Base-by-base conservation (phyloP, 2,329 filamentous ascomycete genomes). In the Cordyceps tenuipes region DNA sequence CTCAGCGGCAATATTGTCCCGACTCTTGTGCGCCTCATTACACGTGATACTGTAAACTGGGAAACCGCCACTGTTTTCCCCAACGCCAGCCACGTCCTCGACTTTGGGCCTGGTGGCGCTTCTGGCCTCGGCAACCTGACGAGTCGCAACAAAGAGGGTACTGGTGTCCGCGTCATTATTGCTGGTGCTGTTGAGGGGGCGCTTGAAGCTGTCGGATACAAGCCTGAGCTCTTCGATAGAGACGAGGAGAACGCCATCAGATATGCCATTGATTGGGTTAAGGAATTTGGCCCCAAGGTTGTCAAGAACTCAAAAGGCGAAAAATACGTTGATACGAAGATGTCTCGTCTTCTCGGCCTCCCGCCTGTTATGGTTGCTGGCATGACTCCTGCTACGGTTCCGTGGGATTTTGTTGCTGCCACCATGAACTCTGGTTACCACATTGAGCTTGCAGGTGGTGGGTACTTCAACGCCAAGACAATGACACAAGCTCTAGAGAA, bases 141-240 rank as follows among this genome's bases (percentile, higher is more conserved):
- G 61, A 97, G 96, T 81, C 90, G 94, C 68, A 99, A 97, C 82
- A 99, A 99, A 80, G 95, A 99, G 73, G 94, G 94, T 64, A 97
- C 91, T 61, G 94, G 94, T 68, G 94, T 99, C 41, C 91, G 93
- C 63, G 92, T 99, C 65, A 96, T 99, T 65, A 82, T 99, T 61
- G 94, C 91, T 48, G 94, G 95, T 64, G 84, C 91, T n/a, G 88
- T 99, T 68, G 90, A 93, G 68, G 93, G 93, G 56, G 91, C 91
- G 21, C 88, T 95, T 62, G 81, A 83, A 36, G 94, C 97, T 74
- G 88, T 99, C 63, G 94, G 94, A 59, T 99, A 97, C 81, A 99
- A 99, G 81, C 89, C 93, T 2, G 94, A 99, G 76, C 82, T 99
- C 56, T 99, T 99, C 68, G 93, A 99, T 71, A 89, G 94, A 61